Conservation (phyloP, 2,329 filamentous ascomycete genomes). For the Fusarium humuli region DNA sequence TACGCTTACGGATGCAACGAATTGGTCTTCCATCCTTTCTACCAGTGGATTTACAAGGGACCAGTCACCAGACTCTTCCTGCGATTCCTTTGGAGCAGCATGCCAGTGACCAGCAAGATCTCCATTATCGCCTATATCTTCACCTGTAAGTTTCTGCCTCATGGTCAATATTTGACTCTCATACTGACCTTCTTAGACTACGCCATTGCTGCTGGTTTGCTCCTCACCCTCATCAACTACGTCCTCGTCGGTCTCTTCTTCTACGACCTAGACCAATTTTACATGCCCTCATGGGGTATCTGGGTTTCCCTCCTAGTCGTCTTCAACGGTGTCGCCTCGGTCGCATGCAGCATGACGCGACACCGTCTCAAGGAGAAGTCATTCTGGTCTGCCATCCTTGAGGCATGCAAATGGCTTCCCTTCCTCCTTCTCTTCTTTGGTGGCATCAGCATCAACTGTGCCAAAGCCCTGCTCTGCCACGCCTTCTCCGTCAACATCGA, state of each 20-base stretch:
- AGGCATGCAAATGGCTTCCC: constrained; percentile 44
- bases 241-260: constrained; percentile 80
- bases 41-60: constrained; percentile 69
- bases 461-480: constrained; percentile 46
- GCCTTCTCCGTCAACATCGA: constrained; percentile 47
- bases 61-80: constrained; percentile 70
- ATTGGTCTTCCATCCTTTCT: constrained; percentile 74
- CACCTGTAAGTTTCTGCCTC: constrained; percentile 57
- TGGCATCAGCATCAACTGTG: constrained; percentile 47
- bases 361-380: constrained; percentile 46
- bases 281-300: constrained; percentile 73
- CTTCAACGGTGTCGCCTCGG: constrained; percentile 42
- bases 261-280: constrained; percentile 74
- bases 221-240: constrained; percentile 76
- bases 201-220: constrained; percentile 74
- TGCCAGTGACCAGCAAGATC: constrained; percentile 73
- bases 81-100: constrained; percentile 51
- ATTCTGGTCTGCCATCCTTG: constrained; percentile 45
- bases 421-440: constrained; percentile 49
- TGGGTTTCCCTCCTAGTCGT: constrained; percentile 60
- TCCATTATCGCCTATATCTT: constrained; percentile 77
- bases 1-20: constrained; percentile 79
- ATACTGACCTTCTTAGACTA: constrained; percentile 58
- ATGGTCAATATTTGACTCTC: fast-evolving
- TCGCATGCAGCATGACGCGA: constrained; percentile 44